Conservation (phyloP, 208 protist species). For the Trypanosoma rangeli region DNA sequence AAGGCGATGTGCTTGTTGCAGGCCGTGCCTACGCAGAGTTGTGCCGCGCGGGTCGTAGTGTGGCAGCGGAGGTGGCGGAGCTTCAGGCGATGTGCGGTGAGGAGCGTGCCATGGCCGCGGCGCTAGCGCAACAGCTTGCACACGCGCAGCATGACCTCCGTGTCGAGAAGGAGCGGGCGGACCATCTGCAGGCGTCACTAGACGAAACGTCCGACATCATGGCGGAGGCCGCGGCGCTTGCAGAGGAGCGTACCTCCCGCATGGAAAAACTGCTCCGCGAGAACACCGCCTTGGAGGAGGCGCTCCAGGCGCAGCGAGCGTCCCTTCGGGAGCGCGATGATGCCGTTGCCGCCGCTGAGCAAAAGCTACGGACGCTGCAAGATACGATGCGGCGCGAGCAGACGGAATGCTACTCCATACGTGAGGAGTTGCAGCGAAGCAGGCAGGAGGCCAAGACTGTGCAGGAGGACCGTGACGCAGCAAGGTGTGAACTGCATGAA, state of each 20-base stretch:
- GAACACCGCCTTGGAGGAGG: slow-evolving; percentile 8
- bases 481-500: background rate
- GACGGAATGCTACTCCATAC: background rate
- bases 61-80: background rate
- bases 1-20: slow-evolving; percentile 17
- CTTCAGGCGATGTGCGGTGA: background rate
- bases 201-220: slow-evolving; percentile 12
- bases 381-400: slow-evolving; percentile 8
- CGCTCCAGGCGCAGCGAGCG: slow-evolving; percentile 4
- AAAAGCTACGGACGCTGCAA: slow-evolving; percentile 6
- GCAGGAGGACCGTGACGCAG: slow-evolving; percentile 10
- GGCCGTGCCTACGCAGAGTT: slow-evolving; percentile 22
- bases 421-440: slow-evolving; percentile 7
- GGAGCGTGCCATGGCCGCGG: background rate
- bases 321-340: slow-evolving; percentile 10
- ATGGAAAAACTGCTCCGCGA: slow-evolving; percentile 22
- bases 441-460: background rate
- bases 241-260: slow-evolving; percentile 9
- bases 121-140: background rate
- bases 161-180: background rate
- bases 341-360: background rate
- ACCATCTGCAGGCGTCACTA: slow-evolving; percentile 9
- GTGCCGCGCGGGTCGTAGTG: background rate
- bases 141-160: background rate
- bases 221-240: slow-evolving; percentile 21